Percentiles rank a stretch among this genome's conserved stretches.
phyloP scores from a whole-genome alignment of 306 rosid genomes.

The Gastrolobium bilobum region DNA sequence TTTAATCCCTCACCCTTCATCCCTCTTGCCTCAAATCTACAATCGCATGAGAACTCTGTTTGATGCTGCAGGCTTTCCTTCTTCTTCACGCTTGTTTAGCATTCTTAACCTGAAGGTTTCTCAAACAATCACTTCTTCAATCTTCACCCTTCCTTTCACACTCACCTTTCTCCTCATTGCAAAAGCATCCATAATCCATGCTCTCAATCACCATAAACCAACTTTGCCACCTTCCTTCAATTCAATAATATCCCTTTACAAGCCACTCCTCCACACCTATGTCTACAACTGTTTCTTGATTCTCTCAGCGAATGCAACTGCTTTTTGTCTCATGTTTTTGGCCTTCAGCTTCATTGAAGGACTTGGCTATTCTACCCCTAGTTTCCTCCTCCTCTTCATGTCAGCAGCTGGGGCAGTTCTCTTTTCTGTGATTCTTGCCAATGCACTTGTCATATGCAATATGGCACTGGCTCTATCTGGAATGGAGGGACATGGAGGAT shows the following conservation, averaged over 20 bases:
- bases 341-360: conserved; percentile 68
- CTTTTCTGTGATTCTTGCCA: conserved; percentile 89
- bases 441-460: conserved; percentile 75
- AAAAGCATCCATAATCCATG: conserved; percentile 72
- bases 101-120: conserved; percentile 80
- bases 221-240: conserved; percentile 52
- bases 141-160: conserved; percentile 81
- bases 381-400: conserved; percentile 55
- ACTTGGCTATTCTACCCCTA: conserved; percentile 60
- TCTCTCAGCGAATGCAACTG: conserved; percentile 79
- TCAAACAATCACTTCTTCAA: conserved; percentile 76
- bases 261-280: conserved; percentile 68
- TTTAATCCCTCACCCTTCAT: conserved; percentile 55
- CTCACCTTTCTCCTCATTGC: conserved; percentile 78
- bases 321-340: conserved; percentile 69
- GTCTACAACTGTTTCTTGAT: conserved; percentile 72
- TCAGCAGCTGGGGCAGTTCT: conserved; percentile 80
- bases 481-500: conserved; percentile 74
- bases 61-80: conserved; percentile 84
- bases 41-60: conserved; percentile 69
- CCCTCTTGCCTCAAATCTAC: conserved; percentile 64
- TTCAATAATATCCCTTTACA: conserved; percentile 62
- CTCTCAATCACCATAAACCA: conserved; percentile 60
- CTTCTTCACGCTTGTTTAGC: conserved; percentile 68
- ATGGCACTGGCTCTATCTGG: conserved; percentile 79